Base-by-base conservation (phyloP, 768 basidiomycete genomes). In the Xerocomellus chrysenteron region DNA sequence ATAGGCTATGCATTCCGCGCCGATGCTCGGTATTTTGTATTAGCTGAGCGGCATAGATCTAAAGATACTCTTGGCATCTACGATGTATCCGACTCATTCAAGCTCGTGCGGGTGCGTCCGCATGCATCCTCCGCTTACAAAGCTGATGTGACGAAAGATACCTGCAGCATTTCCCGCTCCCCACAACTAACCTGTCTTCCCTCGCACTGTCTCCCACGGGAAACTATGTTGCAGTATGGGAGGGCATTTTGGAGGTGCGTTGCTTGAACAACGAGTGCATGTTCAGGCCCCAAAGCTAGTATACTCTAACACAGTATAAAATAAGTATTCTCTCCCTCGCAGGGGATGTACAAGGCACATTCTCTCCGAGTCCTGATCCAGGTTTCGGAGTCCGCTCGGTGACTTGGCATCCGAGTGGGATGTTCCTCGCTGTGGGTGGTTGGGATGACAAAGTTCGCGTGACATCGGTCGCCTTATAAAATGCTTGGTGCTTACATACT, bases 41-140 rank as follows among this genome's bases (percentile, higher is more conserved):
- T 96, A 6, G 93, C 89, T 5, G 94, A 97, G 68, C 81, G 92
- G 21, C 94, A 96, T 68, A 88, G 88, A 62, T 94, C 92, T 2
- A 94, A 88, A 70, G 94, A 96, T 65, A 88, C 87, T 0, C 68
- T 94, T 0, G 92, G 92, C 24, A 75, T 97, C 5, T 97, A 98
- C 68, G 93, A 96, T 65, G 76, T 82, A 4, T 63, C 77, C 3
- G 82, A 88, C 52, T 76, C 80, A 1, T 94, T 86, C 73, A 87
- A 84, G 62, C 77, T 92, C 21, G 82, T 87, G 50, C 80, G 89
- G 62, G 92, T 92, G 72, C 32, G 56, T 55, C 46, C 7, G 14
- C 17, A 26, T 32, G 11, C 17, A 39, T 42, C 36, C 41, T 43
- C 47, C 21, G 35, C n/a, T 47, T 57, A 59, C 58, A 55, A 60